These are phyloP conservation scores for Coniochaeta prunicola DNA, from an alignment of 2,329 filamentous ascomycete species.

Conservation along the genomic window DNA sequence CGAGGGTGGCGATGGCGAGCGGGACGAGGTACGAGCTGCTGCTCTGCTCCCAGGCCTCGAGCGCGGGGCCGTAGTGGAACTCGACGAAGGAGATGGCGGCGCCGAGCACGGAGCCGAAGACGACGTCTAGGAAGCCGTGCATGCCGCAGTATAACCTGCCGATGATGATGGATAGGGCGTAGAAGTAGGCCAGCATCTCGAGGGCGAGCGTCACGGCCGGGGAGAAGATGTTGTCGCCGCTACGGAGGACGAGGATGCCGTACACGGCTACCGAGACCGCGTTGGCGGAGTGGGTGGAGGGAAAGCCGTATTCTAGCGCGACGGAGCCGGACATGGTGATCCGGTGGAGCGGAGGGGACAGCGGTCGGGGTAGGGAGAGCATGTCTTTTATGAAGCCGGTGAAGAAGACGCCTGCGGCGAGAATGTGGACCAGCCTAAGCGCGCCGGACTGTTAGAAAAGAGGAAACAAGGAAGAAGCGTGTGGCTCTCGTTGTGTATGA, in stretches of 20 bases:
- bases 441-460: constrained; percentile 4
- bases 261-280: constrained; percentile 92
- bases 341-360: constrained; percentile 84
- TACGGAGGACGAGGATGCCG: constrained; percentile 62
- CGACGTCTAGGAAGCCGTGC: constrained; percentile 93
- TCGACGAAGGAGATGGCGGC: constrained; percentile 54
- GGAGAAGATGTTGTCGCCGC: constrained; percentile 54
- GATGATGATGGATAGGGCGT: constrained; percentile 81
- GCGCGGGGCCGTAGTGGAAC: constrained; percentile 50
- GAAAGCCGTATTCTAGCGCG: constrained; percentile 93
- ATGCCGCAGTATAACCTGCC: constrained; percentile 95
- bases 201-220: constrained; percentile 53
- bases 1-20: constrained; percentile 53
- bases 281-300: constrained; percentile 94
- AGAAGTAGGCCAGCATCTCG: constrained; percentile 70
- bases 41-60: constrained; percentile 65
- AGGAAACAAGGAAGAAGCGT: not conserved
- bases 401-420: constrained; percentile 74
- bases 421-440: constrained; percentile 60
- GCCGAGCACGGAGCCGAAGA: constrained; percentile 73
- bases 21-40: constrained; percentile 56
- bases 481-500: not conserved
- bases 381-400: constrained; percentile 94
- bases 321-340: constrained; percentile 98
- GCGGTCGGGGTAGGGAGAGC: constrained; percentile 81